Evolutionary conservation across 2,329 filamentous ascomycete species (phyloP).

Genomic region (Colletotrichum sp.): DNA sequence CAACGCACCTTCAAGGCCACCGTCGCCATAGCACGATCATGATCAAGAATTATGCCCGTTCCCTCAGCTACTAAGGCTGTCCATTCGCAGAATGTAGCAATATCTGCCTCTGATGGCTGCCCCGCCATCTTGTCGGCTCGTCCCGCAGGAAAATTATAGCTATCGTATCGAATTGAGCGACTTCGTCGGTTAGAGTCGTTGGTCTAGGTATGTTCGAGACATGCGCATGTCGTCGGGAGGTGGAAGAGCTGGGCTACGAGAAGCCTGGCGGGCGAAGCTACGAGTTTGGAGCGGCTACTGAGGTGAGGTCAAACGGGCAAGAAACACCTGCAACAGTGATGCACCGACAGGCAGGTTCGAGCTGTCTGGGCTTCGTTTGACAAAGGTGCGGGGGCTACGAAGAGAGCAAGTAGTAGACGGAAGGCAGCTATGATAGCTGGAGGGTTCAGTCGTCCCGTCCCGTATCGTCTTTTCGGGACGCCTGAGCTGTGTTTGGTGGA

Average conservation of each 20-base stretch:
- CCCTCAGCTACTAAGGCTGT: not conserved
- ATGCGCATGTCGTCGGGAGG: not conserved
- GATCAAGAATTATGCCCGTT: constrained; percentile 33
- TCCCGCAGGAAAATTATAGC: not conserved
- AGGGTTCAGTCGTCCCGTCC: not conserved
- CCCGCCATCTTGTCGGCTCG: constrained; percentile 27
- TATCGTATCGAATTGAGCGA: not conserved
- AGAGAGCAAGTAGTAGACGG: not conserved
- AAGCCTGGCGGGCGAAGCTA: constrained; percentile 8
- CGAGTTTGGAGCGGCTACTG: not conserved
- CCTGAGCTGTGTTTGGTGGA: not conserved
- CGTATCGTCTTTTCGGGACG: not conserved
- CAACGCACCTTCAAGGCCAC: constrained; percentile 45
- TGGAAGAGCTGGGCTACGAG: not conserved
- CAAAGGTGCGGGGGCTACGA: not conserved
- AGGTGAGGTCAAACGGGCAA: not conserved
- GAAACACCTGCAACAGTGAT: not conserved
- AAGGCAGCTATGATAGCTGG: not conserved
- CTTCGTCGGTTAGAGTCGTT: not conserved
- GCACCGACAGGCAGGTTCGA: not conserved
- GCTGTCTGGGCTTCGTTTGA: not conserved
- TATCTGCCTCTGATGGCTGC: constrained; percentile 40
- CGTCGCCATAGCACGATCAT: constrained; percentile 44
- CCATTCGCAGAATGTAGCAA: constrained; percentile 48
- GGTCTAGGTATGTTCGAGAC: not conserved